Conservation (phyloP, 225 moss, liverwort and hornwort genomes). For the Takakia lepidozioides region DNA sequence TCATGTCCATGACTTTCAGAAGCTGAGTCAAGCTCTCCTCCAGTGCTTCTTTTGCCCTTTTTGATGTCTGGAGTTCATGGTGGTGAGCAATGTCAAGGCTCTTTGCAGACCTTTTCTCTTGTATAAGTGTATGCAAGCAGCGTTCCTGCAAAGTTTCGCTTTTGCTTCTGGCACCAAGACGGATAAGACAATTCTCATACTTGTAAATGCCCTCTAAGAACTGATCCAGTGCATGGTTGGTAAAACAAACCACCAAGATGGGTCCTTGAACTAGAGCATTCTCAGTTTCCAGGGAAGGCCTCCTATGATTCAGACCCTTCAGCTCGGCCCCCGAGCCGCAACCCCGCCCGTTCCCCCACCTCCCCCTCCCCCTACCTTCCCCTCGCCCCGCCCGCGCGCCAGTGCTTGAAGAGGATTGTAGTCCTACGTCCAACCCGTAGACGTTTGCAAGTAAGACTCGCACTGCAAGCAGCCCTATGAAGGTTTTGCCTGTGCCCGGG, state of each 20-base stretch:
- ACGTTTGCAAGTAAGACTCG: constrained; percentile 23
- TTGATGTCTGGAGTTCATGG: not conserved
- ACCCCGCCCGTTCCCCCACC: too few relatives aligned
- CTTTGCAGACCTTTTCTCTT: not conserved
- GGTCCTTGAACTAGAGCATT: constrained; percentile 7
- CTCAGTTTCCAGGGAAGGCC: too few relatives aligned
- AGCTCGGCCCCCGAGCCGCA: too few relatives aligned
- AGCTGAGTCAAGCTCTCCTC: constrained; percentile 7
- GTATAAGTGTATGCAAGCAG: constrained; percentile 10
- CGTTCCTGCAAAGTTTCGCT: constrained; percentile 5
- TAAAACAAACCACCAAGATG: constrained; percentile 29
- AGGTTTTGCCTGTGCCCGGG: constrained; percentile 46
- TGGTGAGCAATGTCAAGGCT: constrained; percentile 3
- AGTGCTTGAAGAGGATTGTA: too few relatives aligned
- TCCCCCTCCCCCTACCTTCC: too few relatives aligned
- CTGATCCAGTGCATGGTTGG: constrained; percentile 44
- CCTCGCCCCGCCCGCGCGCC: too few relatives aligned
- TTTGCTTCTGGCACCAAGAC: constrained; percentile 24
- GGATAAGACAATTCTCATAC: constrained; percentile 17
- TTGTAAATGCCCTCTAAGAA: constrained; percentile 26
- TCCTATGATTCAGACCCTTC: too few relatives aligned
- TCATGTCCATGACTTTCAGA: not conserved
- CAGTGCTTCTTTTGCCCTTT: not conserved
- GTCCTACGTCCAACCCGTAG: too few relatives aligned
- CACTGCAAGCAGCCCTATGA: constrained; percentile 21